Evolutionary conservation across 2,329 filamentous ascomycete species (phyloP), one percentile per base, ranked within the genome.

Genomic region (Aspergillus aculeatus): DNA sequence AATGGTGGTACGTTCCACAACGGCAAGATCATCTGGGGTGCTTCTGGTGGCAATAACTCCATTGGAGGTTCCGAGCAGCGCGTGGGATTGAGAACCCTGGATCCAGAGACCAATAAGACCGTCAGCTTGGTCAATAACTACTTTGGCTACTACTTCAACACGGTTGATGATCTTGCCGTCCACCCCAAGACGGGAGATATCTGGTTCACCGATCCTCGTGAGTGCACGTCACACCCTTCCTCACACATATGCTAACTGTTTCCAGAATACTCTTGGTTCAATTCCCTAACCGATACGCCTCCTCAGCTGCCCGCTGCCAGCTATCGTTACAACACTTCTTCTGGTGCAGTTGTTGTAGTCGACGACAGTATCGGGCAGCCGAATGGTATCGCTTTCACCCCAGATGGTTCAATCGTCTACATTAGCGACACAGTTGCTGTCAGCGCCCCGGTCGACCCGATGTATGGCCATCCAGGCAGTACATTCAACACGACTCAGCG

Each of bases 131-230:
- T 82, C 16, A 81, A 79, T 59, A 80, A 77, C 64, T 82, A 76
- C 68, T 78, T 77, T 52, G 80, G 80, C 29, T 77, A 57, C 47
- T 65, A 65, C 49, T 65, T 65, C 50, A 65, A 64, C 47, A 65
- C 62, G 4, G 57, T 65, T 29, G 62, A 65, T 7, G 63, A 65
- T 47, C 50, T 65, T 21, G 57, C 58, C 1, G 63, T 64, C 7
- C 75, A 66, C 78, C 80, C 69, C 78, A 81, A 54, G 19, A 77
- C 75, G 0, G 78, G 78, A 50, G 77, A 80, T 47, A 70, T 83
- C 47, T 83, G 80, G 79, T 82, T 83, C 69, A 82, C 81, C 1
- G 81, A 82, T 62, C 76, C 78, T 6, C 67, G 72, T 66, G 44
- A 57, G 61, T 54, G 16, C n/a, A 10, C 50, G 74, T 72, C 50